Evolutionary conservation across 2,329 filamentous ascomycete genomes (phyloP), one percentile per base, ranked within the genome.

Genomic region (Chrysoporthe austroafricana): DNA sequence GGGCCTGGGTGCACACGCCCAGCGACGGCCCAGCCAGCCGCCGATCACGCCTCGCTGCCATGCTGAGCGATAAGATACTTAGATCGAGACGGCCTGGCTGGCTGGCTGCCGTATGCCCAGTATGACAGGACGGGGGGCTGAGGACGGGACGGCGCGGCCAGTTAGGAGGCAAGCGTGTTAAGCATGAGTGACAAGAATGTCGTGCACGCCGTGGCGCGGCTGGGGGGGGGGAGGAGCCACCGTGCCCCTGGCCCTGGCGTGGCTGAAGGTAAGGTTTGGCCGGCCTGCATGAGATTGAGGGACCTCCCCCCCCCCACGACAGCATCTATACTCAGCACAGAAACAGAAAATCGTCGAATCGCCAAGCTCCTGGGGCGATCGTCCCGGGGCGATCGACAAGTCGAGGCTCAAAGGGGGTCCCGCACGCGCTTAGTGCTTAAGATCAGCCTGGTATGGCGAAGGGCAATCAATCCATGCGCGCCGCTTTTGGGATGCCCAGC

Each of bases 331-430:
- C 62, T 42, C 46, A 42, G n/a, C 58, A 34, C 57, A 52, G 50
- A 58, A 34, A 36, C 50, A 60, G 43, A 52, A 54, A 64, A 66
- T 62, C 61, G 52, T 54, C 42, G 34, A 59, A 60, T 58, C 50
- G 64, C 67, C 67, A 69, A 67, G 64, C 46, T 57, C 16, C 62
- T 46, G 26, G 32, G 14, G n/a, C 18, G 36, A 43, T 50, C 46
- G 50, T 42, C 44, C 60, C 36, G 6, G 42, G 56, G 56, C 58
- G 67, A 66, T 69, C 54, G 67, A 63, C 63, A 58, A 52, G 14
- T n/a, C 50, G 14, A 14, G 6, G 14, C 9, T 58, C 18, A 54
- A 63, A 14, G 16, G 21, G 32, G 16, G 34, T 26, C 39, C n/a
- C 7, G 26, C 26, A 26, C 26, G 26, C 26, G 26, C n/a, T n/a